phyloP scores from a whole-genome alignment of 306 rosid genomes.

The Geum urbanum region DNA sequence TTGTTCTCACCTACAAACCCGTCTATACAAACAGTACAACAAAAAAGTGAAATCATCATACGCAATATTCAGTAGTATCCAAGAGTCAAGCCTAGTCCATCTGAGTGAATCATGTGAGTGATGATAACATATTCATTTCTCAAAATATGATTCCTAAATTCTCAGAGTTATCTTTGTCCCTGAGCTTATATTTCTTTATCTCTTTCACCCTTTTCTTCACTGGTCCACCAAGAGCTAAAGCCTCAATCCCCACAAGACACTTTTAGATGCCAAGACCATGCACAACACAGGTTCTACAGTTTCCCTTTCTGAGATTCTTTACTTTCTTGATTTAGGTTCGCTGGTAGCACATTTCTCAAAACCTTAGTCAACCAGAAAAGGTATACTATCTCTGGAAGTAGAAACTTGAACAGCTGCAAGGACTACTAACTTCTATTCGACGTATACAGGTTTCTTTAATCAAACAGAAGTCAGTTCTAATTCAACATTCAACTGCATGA shows the following conservation, averaged over 20 bases:
- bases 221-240: not conserved
- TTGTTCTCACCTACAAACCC: constrained; percentile 60
- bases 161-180: not conserved
- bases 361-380: not conserved
- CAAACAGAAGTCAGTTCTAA: not conserved
- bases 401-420: not conserved
- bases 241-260: not conserved
- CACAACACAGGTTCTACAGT: not conserved
- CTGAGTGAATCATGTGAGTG: not conserved
- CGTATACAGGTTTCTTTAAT: not conserved
- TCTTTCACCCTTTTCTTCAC: not conserved
- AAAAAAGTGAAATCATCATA: not conserved
- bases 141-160: not conserved
- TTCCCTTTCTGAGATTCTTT: not conserved
- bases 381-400: not conserved
- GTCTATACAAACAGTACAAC: constrained; percentile 37
- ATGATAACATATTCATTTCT: not conserved
- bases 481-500: not conserved
- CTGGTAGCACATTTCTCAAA: not conserved
- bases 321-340: not conserved
- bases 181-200: not conserved
- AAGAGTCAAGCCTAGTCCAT: not conserved
- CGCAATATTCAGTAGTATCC: not conserved
- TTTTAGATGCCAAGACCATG: not conserved
- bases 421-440: not conserved